A percentile compares a stretch with the other conserved stretches of the same genome.
Evolutionary conservation across 306 rosid genomes (phyloP).

Genomic region (Cucumis cinereus): DNA sequence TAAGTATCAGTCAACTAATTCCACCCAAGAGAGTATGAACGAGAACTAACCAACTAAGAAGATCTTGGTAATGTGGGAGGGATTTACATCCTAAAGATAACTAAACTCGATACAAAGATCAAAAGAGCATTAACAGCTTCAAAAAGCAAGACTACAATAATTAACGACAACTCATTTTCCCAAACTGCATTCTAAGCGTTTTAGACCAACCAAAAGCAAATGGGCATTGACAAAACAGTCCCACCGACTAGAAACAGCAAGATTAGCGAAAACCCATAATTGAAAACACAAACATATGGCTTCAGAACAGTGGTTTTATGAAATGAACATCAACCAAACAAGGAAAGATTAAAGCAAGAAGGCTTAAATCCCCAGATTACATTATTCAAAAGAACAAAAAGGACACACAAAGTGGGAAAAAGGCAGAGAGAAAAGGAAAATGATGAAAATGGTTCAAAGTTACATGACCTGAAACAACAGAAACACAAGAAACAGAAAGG

Average conservation of each 20-base stretch:
- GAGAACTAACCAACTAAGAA: constrained; percentile 13
- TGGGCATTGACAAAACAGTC: constrained; percentile 24
- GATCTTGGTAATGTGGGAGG: constrained; percentile 26
- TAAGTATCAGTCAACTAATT: constrained; percentile 8
- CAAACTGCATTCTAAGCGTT: constrained; percentile 31
- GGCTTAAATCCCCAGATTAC: constrained; percentile 36
- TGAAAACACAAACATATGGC: constrained; percentile 18
- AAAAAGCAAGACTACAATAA: constrained; percentile 17
- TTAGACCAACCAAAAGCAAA: constrained; percentile 24
- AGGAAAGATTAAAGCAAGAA: constrained; percentile 11
- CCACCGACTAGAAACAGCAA: constrained; percentile 7
- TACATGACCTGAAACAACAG: constrained; percentile 35
- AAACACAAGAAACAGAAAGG: background rate
- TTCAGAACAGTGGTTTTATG: constrained; percentile 29
- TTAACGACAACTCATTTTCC: constrained; percentile 48
- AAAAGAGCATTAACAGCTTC: constrained; percentile 10
- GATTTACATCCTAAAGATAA: constrained; percentile 17
- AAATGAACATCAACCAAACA: constrained; percentile 29
- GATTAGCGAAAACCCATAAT: constrained; percentile 62
- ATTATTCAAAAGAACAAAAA: constrained; percentile 29
- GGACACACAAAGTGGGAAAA: constrained; percentile 6
- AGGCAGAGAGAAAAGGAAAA: constrained; percentile 9
- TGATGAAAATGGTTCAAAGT: constrained; percentile 25
- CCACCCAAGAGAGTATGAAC: constrained; percentile 10
- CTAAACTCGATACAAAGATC: constrained; percentile 8